Conservation (phyloP, 2,329 filamentous ascomycete genomes). For the Colletotrichum tofieldiae region DNA sequence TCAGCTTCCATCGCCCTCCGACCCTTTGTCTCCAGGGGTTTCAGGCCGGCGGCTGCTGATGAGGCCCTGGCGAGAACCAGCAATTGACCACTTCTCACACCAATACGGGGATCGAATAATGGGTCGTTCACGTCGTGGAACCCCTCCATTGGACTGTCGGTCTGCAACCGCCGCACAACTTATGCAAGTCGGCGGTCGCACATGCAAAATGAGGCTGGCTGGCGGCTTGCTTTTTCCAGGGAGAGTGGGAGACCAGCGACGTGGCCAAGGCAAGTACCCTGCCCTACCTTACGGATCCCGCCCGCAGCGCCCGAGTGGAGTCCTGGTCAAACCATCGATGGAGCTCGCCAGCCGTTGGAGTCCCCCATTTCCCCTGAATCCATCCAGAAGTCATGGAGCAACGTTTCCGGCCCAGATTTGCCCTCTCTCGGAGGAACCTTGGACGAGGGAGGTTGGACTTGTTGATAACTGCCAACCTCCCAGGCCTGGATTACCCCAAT, state of each 20-base stretch:
- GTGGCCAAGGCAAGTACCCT: slow-evolving; percentile 38
- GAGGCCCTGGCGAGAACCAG: slow-evolving; percentile 22
- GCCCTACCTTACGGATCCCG: slow-evolving; percentile 35
- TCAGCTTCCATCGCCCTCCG: slow-evolving; percentile 30
- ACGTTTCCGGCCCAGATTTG: slow-evolving; percentile 25
- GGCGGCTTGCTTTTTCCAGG: slow-evolving; percentile 26
- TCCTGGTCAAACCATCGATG: slow-evolving; percentile 21
- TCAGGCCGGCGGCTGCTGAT: slow-evolving; percentile 24
- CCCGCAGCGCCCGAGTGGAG: slow-evolving; percentile 33
- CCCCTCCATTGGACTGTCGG: slow-evolving; percentile 46
- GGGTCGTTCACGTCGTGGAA: slow-evolving; percentile 51
- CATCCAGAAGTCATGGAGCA: slow-evolving; percentile 17
- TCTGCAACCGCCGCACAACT: slow-evolving; percentile 37
- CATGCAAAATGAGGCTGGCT: slow-evolving; percentile 42
- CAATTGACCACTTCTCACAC: slow-evolving; percentile 18
- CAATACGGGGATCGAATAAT: slow-evolving; percentile 23
- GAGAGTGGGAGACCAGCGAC: slow-evolving; percentile 42
- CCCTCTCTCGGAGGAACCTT: slow-evolving; percentile 1
- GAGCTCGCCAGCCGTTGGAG: slow-evolving; percentile 19
- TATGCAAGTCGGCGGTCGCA: slow-evolving; percentile 40
- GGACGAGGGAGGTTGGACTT: slow-evolving; percentile 34
- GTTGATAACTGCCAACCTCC: slow-evolving; percentile 34
- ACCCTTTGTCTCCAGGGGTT: slow-evolving; percentile 20
- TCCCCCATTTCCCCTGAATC: slow-evolving; percentile 30
- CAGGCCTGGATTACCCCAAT: neutral